Percentiles rank a stretch among this genome's conserved stretches.
phyloP scores from a whole-genome alignment of 1,284 basidiomycete species.

The Stereum hirsutum region DNA sequence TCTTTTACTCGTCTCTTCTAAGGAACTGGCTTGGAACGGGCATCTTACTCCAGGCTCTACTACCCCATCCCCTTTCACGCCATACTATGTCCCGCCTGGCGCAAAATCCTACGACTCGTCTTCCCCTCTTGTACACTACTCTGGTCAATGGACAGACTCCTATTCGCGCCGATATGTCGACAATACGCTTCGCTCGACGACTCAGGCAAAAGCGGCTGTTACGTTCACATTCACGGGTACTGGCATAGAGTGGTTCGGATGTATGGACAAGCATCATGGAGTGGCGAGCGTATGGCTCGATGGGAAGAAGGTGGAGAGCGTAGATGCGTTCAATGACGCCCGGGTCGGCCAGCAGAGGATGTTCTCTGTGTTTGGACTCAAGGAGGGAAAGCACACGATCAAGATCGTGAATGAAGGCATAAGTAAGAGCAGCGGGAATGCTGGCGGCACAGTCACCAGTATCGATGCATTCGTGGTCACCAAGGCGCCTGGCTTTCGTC shows the following conservation, averaged over 20 bases:
- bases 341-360: slow-evolving; percentile 49
- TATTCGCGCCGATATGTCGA: slow-evolving; percentile 41
- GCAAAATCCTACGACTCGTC: slow-evolving; percentile 59
- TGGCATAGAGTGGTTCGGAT: slow-evolving; percentile 72
- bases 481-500: too few species aligned
- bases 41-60: slow-evolving; percentile 42
- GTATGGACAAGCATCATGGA: slow-evolving; percentile 43
- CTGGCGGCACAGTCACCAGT: slow-evolving; percentile 31
- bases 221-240: slow-evolving; percentile 57
- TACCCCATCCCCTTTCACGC: slow-evolving; percentile 37
- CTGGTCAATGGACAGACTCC: slow-evolving; percentile 45
- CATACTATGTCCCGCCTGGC: slow-evolving; percentile 67
- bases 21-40: slow-evolving; percentile 59
- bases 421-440: slow-evolving; percentile 26
- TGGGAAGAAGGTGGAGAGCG: slow-evolving; percentile 30
- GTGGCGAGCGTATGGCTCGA: slow-evolving; percentile 50
- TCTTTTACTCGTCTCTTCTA: slow-evolving; percentile 2
- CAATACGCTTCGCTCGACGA: slow-evolving; percentile 42
- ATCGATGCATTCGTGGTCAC: slow-evolving; percentile 65
- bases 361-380: slow-evolving; percentile 51
- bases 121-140: slow-evolving; percentile 52
- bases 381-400: slow-evolving; percentile 45
- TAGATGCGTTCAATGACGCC: slow-evolving; percentile 36
- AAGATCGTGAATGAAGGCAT: slow-evolving; percentile 53
- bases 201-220: slow-evolving; percentile 38